Evolutionary conservation across 2,329 filamentous ascomycete genomes (phyloP), one percentile per base, ranked within the genome.

Genomic region (Davidsoniella australis): DNA sequence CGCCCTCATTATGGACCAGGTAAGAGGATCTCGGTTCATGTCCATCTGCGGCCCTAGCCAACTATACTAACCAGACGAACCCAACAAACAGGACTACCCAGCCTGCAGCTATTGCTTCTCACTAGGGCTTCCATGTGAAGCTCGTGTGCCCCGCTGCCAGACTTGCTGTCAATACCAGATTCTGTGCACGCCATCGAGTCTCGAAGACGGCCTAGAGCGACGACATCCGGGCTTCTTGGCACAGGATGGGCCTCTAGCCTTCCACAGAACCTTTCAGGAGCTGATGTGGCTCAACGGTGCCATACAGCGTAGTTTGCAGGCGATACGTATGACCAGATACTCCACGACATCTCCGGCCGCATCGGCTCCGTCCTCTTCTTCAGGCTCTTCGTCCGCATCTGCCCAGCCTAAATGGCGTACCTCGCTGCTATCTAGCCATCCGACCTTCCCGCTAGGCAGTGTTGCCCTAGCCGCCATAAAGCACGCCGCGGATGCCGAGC

Each of bases 371-470:
- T 43, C 12, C 16, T n/a, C 20, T 5, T 23, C 40, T 20, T 14
- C 17, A 42, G n/a, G 6, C n/a, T 16, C 41, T 23, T 33, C 29
- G 4, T 33, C 29, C 16, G 41, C 23, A 14, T 17, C 23, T 5
- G 23, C 12, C 41, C 41, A 14, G 14, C 18, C 6, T 14, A 33
- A 2, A 33, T 33, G 29, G 29, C 29, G 29, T 9, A 33, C 29
- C 29, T 33, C 29, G 29, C 29, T 33, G 8, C 29, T 33, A 9
- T 33, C 29, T 33, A 33, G 29, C 29, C 29, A 33, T 12, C 29
- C 23, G 17, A 20, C 48, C 9, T 50, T 50, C 36, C 48, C 48
- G 10, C 24, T 50, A 23, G 48, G 48, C 6, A 45, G 42, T 23
- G 33, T 36, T 5, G 20, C 48, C 2, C 38, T 50, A n/a, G 41